Base-by-base conservation (phyloP, 2,329 filamentous ascomycete species). In the Penicillium sumatraense region DNA sequence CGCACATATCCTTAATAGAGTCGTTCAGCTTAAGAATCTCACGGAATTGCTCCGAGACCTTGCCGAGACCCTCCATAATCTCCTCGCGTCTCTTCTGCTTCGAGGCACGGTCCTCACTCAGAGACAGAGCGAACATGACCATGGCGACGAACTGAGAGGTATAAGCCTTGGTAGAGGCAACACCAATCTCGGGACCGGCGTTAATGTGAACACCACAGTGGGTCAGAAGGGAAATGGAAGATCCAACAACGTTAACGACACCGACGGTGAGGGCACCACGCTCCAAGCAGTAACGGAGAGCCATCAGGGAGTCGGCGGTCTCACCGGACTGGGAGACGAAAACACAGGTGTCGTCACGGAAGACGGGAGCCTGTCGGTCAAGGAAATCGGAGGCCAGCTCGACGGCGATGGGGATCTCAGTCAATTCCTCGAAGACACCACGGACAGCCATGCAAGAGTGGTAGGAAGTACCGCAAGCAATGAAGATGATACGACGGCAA, bases 181-280 rank as follows among this genome's bases (percentile, higher is more conserved):
- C 95, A 87, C 95, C 95, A 62, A 99, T 98, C 78, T 99, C 95
- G 51, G 95, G 95, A 54, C 95, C 95, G 65, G 95, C 95, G 79
- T 99, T 99, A 83, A 99, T 93, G 83, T 99, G 95, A 53, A 99
- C 95, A 92, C 95, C 95, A 71, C 95, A 99, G 86, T 99, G 95
- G 62, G 95, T 99, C 70, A 99, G 89, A 68, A 99, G 89, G 44
- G 95, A 99, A 78, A 99, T 99, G 72, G 93, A 97, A 53, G 95
- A 98, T 69, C 95, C 95, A 69, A 99, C 95, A 58, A 96, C 92
- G 81, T 99, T 99, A 78, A 99, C 95, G 65, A 98, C 93, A 81
- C 95, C 95, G 63, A 99, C 95, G 40, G 95, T 98, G 77, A 99
- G 82, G 48, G 95, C 95, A 70, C 95, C 95, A 62, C 95, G 92